Conservation (phyloP, 176 grass and related monocot species). For the Triticum dicoccoides region DNA sequence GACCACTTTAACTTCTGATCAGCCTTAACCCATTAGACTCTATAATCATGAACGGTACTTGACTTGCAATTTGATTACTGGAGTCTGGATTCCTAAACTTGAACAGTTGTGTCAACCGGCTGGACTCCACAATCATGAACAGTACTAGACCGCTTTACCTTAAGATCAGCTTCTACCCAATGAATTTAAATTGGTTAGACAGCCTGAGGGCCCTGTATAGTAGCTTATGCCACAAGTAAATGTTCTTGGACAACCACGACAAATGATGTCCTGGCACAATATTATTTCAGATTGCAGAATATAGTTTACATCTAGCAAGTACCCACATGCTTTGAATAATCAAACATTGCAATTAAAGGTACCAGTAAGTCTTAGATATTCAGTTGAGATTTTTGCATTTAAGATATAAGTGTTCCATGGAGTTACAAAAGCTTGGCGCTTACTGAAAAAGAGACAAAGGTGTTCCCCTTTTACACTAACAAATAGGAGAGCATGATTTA, state of each 20-base stretch:
- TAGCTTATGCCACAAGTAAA: background rate
- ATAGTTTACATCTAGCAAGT: constrained; percentile 1
- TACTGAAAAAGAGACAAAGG: background rate
- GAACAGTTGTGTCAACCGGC: background rate
- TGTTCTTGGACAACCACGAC: background rate
- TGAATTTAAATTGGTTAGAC: background rate
- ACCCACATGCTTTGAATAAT: background rate
- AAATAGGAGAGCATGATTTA: background rate
- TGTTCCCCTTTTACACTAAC: background rate
- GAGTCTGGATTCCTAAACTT: background rate
- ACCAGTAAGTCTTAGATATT: background rate
- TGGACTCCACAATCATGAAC: no score
- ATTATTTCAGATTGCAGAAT: constrained; percentile 3
- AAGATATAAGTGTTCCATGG: background rate
- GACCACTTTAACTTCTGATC: constrained; percentile 3
- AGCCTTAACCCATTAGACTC: background rate
- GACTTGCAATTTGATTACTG: background rate
- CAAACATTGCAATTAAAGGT: background rate
- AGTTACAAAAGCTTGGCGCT: background rate
- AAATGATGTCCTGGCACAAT: background rate
- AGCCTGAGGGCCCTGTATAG: background rate
- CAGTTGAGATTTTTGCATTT: background rate
- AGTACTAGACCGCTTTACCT: background rate
- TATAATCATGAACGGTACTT: background rate
- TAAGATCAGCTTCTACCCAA: background rate